Evolutionary conservation across 345 rosid genomes (phyloP).

Genomic region (Salix viminalis): DNA sequence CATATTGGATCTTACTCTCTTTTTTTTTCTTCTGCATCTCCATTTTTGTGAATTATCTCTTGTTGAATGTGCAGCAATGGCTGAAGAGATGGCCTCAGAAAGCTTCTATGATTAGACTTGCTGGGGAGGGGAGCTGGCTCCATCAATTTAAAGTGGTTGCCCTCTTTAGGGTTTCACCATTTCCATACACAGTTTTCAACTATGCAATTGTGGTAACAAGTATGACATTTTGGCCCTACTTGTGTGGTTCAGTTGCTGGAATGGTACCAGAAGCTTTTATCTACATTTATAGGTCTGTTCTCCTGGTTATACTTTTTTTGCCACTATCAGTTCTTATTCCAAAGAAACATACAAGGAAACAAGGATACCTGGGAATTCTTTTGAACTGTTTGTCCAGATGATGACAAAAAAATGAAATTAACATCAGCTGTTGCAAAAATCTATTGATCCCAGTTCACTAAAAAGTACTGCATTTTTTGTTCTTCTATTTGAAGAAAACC

Average conservation of each 20-base stretch:
- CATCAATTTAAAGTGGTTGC: constrained; percentile 93
- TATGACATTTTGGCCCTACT: constrained; percentile 87
- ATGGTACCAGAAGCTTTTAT: constrained; percentile 97
- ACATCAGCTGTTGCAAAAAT: too few relatives aligned
- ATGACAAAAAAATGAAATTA: too few relatives aligned
- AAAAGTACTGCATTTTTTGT: too few relatives aligned
- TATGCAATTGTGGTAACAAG: constrained; percentile 84
- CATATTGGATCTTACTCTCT: not conserved
- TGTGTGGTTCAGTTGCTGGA: constrained; percentile 83
- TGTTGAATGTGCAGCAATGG: constrained; percentile 66
- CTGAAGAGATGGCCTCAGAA: constrained; percentile 86
- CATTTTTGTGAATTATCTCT: constrained; percentile 3
- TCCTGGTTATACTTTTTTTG: not conserved
- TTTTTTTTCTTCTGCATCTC: not conserved
- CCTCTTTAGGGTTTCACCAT: constrained; percentile 85
- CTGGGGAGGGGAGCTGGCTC: constrained; percentile 93
- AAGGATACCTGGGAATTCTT: not conserved
- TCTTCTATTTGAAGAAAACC: too few relatives aligned
- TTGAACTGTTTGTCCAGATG: not conserved
- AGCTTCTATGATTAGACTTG: constrained; percentile 75
- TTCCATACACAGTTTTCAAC: constrained; percentile 96
- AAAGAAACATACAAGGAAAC: not conserved
- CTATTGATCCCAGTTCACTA: too few relatives aligned
- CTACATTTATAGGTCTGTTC: constrained; percentile 77
- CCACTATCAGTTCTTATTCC: not conserved